These are phyloP conservation scores for Wickerhamomyces rabaulensis DNA, from an alignment of 805 yeast species.

Conservation along the genomic window DNA sequence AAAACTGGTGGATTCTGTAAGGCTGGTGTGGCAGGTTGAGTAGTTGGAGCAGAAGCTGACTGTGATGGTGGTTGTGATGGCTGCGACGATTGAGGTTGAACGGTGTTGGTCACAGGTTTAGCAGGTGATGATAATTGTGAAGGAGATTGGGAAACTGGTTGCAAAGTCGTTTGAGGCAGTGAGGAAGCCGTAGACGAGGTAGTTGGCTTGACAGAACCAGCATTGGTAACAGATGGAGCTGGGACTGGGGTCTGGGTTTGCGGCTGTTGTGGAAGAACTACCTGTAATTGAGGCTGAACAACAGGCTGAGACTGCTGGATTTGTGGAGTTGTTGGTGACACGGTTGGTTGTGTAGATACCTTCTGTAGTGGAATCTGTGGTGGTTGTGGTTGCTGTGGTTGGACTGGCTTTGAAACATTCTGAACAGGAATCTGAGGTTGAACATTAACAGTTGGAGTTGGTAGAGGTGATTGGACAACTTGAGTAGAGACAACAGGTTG, in stretches of 20 bases:
- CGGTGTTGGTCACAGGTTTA: neutral
- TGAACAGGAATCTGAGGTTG: neutral
- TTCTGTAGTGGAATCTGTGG: neutral
- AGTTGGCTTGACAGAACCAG: neutral
- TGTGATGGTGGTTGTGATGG: neutral
- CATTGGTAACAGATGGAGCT: neutral
- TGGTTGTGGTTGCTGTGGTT: neutral
- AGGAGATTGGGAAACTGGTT: neutral
- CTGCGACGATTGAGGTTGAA: neutral
- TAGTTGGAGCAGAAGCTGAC: neutral
- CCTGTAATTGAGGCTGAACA: neutral
- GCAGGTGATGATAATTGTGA: neutral
- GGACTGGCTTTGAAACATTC: neutral
- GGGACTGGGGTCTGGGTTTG: neutral
- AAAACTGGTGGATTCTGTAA: neutral
- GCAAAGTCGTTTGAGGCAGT: neutral
- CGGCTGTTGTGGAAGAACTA: neutral
- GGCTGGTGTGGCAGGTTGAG: neutral
- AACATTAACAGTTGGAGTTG: conserved; percentile 1
- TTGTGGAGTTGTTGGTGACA: neutral
- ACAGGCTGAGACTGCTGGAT: neutral
- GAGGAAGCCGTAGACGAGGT: neutral
- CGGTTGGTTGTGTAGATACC: neutral
- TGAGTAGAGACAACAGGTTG: neutral
- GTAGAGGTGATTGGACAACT: neutral